phyloP scores from a whole-genome alignment of 805 yeast species.

The Starmerella powellii region DNA sequence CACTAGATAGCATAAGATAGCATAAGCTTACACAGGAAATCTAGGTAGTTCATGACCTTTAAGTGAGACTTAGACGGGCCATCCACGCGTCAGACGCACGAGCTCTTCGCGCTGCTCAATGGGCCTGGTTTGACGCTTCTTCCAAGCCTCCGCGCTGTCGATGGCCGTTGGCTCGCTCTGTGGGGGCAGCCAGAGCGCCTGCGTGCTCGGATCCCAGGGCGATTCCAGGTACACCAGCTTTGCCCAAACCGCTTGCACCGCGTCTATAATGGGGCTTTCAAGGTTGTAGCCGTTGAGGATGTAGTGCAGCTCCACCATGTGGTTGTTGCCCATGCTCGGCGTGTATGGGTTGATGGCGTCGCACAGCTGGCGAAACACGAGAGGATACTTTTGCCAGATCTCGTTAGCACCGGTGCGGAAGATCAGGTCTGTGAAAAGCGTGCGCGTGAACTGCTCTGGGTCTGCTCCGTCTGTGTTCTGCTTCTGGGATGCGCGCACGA shows the following conservation, averaged over 20 bases:
- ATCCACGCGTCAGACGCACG: background rate
- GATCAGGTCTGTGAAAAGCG: slow-evolving; percentile 5
- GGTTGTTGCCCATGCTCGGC: slow-evolving; percentile 25
- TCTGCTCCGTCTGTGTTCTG: no score
- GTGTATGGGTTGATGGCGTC: slow-evolving; percentile 27
- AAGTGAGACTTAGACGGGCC: background rate
- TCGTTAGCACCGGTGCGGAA: slow-evolving; percentile 14
- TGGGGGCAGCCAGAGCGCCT: slow-evolving; percentile 7
- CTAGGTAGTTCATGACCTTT: no score
- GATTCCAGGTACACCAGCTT: slow-evolving; percentile 22
- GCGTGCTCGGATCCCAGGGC: slow-evolving; percentile 23
- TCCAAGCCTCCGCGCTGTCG: background rate
- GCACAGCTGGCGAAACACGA: slow-evolving; percentile 25
- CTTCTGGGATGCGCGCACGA: no score
- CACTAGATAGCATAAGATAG: no score
- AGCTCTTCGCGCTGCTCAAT: background rate
- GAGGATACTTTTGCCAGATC: slow-evolving; percentile 1
- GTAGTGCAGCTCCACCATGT: slow-evolving; percentile 29
- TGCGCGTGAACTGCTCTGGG: background rate
- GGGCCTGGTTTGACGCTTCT: background rate
- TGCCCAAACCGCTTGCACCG: slow-evolving; percentile 25
- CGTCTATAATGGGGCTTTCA: slow-evolving; percentile 15
- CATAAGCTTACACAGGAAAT: no score
- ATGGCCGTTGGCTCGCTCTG: slow-evolving; percentile 2
- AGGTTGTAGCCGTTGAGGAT: slow-evolving; percentile 24